These are phyloP conservation scores for Phytopythium litorale DNA, from an alignment of 352 stramenopile genomes.

Conservation along the genomic window DNA sequence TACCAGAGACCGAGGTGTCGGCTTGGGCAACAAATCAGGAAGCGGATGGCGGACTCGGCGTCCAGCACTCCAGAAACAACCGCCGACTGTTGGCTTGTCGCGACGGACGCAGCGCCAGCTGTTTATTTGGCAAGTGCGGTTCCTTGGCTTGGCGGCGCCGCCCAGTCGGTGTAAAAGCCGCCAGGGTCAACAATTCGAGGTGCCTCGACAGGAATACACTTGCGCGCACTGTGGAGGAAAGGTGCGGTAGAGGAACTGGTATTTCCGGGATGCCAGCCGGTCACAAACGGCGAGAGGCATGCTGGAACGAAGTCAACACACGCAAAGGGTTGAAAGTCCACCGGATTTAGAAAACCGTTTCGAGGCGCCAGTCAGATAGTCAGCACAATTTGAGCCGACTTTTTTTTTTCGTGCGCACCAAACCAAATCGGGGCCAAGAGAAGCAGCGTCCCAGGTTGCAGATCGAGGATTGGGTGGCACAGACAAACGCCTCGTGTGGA, in stretches of 20 bases:
- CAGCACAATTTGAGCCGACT: conserved; percentile 2
- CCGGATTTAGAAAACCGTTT: background rate
- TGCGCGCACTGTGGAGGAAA: background rate
- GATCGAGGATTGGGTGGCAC: background rate
- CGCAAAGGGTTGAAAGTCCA: background rate
- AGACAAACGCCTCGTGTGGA: background rate
- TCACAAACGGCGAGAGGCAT: background rate
- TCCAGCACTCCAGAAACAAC: conserved; percentile 1
- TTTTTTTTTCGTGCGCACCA: background rate
- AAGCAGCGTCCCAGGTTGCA: background rate
- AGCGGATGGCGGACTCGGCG: background rate
- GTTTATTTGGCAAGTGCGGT: conserved; percentile 4
- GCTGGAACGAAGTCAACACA: background rate
- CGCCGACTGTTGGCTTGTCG: conserved; percentile 4
- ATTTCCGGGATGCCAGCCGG: conserved; percentile 1
- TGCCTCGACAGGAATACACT: background rate
- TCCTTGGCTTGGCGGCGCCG: background rate
- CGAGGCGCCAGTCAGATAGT: background rate
- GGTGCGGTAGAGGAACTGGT: background rate
- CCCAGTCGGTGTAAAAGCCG: background rate
- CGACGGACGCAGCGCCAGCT: background rate
- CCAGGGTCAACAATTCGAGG: background rate
- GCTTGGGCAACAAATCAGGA: background rate
- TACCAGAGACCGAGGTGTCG: background rate
- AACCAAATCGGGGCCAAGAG: background rate